Evolutionary conservation across 2,329 filamentous ascomycete species (phyloP), one percentile per base, ranked within the genome.

Genomic region (Colletotrichum incanum): DNA sequence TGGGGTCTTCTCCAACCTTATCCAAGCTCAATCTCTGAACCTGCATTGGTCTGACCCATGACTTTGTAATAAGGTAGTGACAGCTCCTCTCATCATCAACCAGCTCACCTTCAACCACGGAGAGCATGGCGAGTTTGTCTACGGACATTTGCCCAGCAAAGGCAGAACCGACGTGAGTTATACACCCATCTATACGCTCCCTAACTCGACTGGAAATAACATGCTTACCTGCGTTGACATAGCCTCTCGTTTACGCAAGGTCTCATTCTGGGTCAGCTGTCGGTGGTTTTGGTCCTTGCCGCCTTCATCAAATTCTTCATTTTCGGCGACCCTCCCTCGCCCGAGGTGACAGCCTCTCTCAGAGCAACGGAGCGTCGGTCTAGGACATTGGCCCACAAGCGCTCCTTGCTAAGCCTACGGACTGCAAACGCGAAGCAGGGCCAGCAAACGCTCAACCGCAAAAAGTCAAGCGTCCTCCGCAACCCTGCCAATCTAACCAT

Each of bases 281-380:
- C 95, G 2, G 93, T 99, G 56, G 94, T 98, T 18, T 86, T 98
- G 31, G 88, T 99, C 49, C 91, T 99, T 73, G 95, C 95, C 75
- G 94, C 93, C 76, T 98, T 99, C 84, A 98, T 99, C 83, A 98
- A 98, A 81, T 99, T 98, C 90, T 99, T 99, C 89, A 98, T 99
- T 79, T 98, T 99, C 80, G 96, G 96, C 77, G 96, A 98, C 80
- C 91, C 94, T 6, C 94, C 95, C 0, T 94, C 93, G 1, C 88
- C 94, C 73, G 95, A 97, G 74, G 91, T 93, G 66, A 94, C 93
- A 26, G 94, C 94, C 16, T 88, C 94, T 9, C 86, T 93, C 54
- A 91, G 93, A 75, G 94, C 93, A 70, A 92, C 92, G 14, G 92
- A 94, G 76, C 90, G 94, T 34, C 90, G 92, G 71, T 91, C 92